Base-by-base conservation (phyloP, 345 rosid genomes). In the Isatis tinctoria region DNA sequence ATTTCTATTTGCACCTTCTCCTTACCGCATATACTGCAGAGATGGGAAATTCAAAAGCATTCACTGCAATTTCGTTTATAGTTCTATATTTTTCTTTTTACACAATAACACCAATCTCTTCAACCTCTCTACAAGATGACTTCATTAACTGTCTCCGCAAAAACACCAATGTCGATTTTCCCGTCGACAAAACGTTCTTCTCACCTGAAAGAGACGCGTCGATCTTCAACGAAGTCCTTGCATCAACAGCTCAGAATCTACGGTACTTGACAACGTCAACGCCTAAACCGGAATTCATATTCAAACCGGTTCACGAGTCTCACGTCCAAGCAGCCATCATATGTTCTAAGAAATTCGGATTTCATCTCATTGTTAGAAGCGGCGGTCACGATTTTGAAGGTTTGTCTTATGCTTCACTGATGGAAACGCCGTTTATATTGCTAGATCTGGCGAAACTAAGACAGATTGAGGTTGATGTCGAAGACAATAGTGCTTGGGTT, bases 331-430 rank as follows among this genome's bases (percentile, higher is more conserved):
- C 90, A 2, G 81, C 83, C 32, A 82, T 90, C 56, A 74, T 82
- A 2, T 90, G 96, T 51, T 69, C 86, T 8, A 83, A 78, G 27
- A 4, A 82, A 48, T 79, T 79, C 1, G 66, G 81, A 4, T n/a
- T 87, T 40, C 87, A 85, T 47, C 37, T 86, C 6, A 75, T 86
- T 67, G 74, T 85, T 43, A 84, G 90, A 0, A 86, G 90, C 1
- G 91, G 91, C 0, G 91, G 96, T 12, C 92, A 83, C 61, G 91
- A 88, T 63, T 87, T 78, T 11, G 92, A 87, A 68, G 90, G 86
- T 6, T 48, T 85, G 9, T 86, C 90, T 10, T 90, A 78, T 41
- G 84, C 82, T 5, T 83, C 89, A 0, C 66, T 69, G 71, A 75
- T 73, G 8, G 86, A 84, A 35, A 64, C 76, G 7, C 89, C 91